phyloP scores from a whole-genome alignment of 208 protist species.

The Porcisia deanei region DNA sequence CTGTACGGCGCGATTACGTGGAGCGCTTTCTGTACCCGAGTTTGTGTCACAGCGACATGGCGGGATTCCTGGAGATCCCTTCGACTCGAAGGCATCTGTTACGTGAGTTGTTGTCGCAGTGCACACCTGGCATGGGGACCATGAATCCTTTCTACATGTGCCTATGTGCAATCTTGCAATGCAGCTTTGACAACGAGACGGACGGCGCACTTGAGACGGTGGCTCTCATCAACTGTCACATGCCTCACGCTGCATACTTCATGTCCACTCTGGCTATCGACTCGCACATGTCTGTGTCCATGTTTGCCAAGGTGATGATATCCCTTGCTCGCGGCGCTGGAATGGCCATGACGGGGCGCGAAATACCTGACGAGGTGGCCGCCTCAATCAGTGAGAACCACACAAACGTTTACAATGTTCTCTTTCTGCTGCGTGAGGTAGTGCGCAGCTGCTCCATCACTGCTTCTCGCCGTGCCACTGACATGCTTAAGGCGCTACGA shows the following conservation, averaged over 20 bases:
- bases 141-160: constrained; percentile 89
- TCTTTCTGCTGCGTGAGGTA: constrained; percentile 85
- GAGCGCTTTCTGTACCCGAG: constrained; percentile 90
- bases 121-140: constrained; percentile 70
- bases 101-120: constrained; percentile 71
- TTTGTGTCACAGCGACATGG: constrained; percentile 81
- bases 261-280: constrained; percentile 80
- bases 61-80: constrained; percentile 62
- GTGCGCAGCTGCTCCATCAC: constrained; percentile 86
- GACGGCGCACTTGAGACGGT: constrained; percentile 84
- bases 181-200: constrained; percentile 77
- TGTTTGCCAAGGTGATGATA: constrained; percentile 89
- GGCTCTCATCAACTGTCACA: constrained; percentile 79
- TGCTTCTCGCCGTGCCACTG: constrained; percentile 63
- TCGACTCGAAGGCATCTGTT: constrained; percentile 76
- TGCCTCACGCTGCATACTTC: constrained; percentile 92
- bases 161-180: constrained; percentile 83
- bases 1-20: constrained; percentile 89
- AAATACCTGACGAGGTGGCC: constrained; percentile 76
- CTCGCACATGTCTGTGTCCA: constrained; percentile 85
- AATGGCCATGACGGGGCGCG: constrained; percentile 81
- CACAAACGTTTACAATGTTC: constrained; percentile 89
- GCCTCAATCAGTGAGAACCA: constrained; percentile 52
- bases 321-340: constrained; percentile 81
- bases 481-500: constrained; percentile 85